Evolutionary conservation across 495 filamentous ascomycete species (phyloP).

Genomic region (Neurospora pannonica): DNA sequence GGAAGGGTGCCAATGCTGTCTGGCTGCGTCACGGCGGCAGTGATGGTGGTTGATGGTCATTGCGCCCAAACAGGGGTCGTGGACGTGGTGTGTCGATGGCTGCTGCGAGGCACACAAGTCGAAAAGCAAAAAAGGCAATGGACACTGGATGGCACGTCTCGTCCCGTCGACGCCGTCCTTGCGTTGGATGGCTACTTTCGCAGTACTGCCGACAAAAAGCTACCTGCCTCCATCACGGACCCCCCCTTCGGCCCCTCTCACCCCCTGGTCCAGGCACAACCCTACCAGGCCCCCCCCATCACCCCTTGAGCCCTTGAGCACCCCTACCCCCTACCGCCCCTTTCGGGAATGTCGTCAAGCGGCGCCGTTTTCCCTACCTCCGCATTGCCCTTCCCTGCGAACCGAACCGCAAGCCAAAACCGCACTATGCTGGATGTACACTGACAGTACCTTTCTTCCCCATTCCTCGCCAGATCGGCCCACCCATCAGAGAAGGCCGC

Average conservation of each 20-base stretch:
- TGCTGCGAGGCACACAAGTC: neutral
- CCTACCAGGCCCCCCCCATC: neutral
- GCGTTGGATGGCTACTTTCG: neutral
- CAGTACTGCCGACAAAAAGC: neutral
- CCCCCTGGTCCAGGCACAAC: conserved; percentile 2
- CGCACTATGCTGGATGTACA: neutral
- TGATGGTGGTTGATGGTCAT: neutral
- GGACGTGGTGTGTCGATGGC: neutral
- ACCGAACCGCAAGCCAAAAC: conserved; percentile 9
- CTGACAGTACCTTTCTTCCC: neutral
- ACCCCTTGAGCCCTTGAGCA: neutral
- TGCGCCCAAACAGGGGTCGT: neutral
- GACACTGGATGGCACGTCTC: neutral
- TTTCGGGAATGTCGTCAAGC: conserved; percentile 26
- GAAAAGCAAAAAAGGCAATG: neutral
- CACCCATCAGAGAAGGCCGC: neutral
- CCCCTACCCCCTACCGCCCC: conserved; percentile 2
- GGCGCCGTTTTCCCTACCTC: conserved; percentile 23
- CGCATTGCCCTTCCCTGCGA: conserved; percentile 16
- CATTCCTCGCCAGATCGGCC: conserved; percentile 13
- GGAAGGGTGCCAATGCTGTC: neutral
- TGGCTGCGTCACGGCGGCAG: neutral
- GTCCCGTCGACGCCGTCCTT: neutral
- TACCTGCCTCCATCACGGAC: neutral
- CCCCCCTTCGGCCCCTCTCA: neutral